Percentiles rank a stretch among this genome's conserved stretches.
phyloP scores from a whole-genome alignment of 495 filamentous ascomycete species.

The Haplographium delicatum region DNA sequence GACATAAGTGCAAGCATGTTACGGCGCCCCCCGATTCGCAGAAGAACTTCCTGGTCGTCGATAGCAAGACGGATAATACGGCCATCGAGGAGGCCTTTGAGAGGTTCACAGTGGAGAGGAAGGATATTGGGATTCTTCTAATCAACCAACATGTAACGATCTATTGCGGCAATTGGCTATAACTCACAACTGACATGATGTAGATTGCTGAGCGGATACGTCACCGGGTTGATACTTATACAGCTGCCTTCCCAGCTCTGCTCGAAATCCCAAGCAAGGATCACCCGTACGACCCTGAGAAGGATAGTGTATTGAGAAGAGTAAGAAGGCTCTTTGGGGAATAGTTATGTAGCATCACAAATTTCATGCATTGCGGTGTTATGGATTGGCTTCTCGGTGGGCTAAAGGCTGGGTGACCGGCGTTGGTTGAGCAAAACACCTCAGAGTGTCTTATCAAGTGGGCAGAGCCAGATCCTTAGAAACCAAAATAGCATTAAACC shows the following conservation, averaged over 20 bases:
- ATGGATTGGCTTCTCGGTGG: too few species aligned
- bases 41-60: conserved; percentile 97
- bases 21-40: conserved; percentile 75
- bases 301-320: conserved; percentile 92
- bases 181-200: not conserved
- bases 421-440: too few species aligned
- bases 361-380: too few species aligned
- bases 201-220: conserved; percentile 93
- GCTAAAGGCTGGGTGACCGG: too few species aligned
- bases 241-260: conserved; percentile 66
- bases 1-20: conserved; percentile 56
- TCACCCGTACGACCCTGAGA: conserved; percentile 98
- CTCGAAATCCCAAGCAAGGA: conserved; percentile 99
- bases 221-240: conserved; percentile 68
- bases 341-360: too few species aligned
- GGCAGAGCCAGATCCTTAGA: too few species aligned
- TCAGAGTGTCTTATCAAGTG: too few species aligned
- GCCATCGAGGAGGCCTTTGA: conserved; percentile 91
- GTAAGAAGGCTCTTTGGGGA: conserved; percentile 91
- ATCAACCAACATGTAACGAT: conserved; percentile 93
- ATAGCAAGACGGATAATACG: conserved; percentile 80
- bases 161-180: not conserved
- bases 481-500: too few species aligned
- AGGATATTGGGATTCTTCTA: conserved; percentile 92
- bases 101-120: conserved; percentile 77